A percentile compares a stretch with the other conserved stretches of the same genome.
Evolutionary conservation across 768 basidiomycete genomes (phyloP).

Genomic region (Thelephora aurantiotincta): DNA sequence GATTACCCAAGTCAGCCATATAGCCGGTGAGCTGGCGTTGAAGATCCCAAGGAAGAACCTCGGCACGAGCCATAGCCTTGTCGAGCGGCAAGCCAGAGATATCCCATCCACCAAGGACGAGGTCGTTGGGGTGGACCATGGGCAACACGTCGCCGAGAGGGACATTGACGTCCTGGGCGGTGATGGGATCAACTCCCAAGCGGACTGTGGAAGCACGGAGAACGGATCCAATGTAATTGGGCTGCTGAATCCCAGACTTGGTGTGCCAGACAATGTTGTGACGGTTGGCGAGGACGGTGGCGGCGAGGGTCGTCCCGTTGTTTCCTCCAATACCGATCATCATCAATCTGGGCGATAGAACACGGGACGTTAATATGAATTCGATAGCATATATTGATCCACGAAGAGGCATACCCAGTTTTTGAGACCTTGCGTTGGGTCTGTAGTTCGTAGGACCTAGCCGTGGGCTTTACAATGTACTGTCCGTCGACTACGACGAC

Average conservation of each 20-base stretch:
- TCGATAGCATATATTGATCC: slow-evolving; percentile 4
- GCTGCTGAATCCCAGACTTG: slow-evolving; percentile 81
- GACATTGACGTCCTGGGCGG: slow-evolving; percentile 83
- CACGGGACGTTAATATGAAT: slow-evolving; percentile 3
- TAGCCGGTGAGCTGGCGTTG: slow-evolving; percentile 88
- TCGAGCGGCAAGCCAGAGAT: slow-evolving; percentile 80
- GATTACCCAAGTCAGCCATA: slow-evolving; percentile 68
- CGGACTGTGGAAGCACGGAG: slow-evolving; percentile 92
- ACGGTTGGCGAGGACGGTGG: slow-evolving; percentile 91
- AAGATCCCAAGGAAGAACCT: slow-evolving; percentile 92
- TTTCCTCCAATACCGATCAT: slow-evolving; percentile 96
- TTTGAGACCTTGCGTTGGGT: slow-evolving; percentile 75
- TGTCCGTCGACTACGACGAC: slow-evolving; percentile 61
- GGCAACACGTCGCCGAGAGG: slow-evolving; percentile 88
- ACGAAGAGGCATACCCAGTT: slow-evolving; percentile 61
- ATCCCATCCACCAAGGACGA: slow-evolving; percentile 97
- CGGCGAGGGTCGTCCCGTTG: slow-evolving; percentile 89
- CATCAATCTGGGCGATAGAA: slow-evolving; percentile 53
- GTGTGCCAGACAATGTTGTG: slow-evolving; percentile 93
- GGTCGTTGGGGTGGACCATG: slow-evolving; percentile 97
- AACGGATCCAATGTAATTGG: slow-evolving; percentile 96
- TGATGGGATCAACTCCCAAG: slow-evolving; percentile 66
- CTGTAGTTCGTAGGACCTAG: slow-evolving; percentile 79
- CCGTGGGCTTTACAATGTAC: slow-evolving; percentile 66
- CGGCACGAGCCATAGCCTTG: slow-evolving; percentile 83